Conservation (phyloP, 176 grass and related monocot genomes). For the Thinopyrum elongatum region DNA sequence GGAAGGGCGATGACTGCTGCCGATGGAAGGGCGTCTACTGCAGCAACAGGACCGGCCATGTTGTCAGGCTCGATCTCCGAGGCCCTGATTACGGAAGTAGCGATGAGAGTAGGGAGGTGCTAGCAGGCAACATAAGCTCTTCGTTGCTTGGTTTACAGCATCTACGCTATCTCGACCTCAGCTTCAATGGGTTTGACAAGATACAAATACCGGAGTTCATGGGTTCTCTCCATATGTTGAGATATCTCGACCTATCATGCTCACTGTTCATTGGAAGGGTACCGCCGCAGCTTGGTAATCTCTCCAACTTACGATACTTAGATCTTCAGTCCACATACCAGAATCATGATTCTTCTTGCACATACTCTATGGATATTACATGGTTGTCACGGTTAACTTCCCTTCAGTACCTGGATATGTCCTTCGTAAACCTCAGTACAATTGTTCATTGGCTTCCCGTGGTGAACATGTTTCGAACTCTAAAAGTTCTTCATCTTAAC, state of each 20-base stretch:
- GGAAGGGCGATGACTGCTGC: not conserved
- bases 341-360: too few species aligned
- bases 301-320: conserved; percentile 27
- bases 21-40: not conserved
- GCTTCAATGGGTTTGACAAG: not conserved
- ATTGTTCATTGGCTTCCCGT: not conserved
- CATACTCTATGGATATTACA: not conserved
- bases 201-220: not conserved
- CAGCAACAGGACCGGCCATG: not conserved
- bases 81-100: not conserved
- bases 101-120: not conserved
- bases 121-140: not conserved
- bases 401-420: conserved; percentile 17
- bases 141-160: not conserved
- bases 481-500: not conserved
- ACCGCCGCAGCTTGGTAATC: conserved; percentile 47
- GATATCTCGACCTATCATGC: not conserved
- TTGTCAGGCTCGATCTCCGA: not conserved
- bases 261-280: conserved; percentile 22
- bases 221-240: not conserved
- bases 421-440: not conserved
- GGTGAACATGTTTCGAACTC: not conserved
- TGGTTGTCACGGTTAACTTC: conserved; percentile 23
- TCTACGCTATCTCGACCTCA: not conserved
- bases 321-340: not conserved